phyloP scores from a whole-genome alignment of 345 rosid genomes.

The Lumnitzera racemosa region DNA sequence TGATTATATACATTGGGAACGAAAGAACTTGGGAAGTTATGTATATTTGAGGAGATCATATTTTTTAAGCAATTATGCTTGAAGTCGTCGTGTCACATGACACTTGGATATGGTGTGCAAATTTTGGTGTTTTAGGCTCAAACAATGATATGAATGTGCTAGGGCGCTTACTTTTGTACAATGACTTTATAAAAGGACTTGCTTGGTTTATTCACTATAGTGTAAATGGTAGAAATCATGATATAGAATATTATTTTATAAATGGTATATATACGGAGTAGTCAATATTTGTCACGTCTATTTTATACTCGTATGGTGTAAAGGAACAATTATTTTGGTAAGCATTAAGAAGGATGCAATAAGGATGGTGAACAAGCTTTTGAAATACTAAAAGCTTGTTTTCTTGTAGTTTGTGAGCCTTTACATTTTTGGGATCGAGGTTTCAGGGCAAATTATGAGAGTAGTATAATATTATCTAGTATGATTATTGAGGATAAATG shows the following conservation, averaged over 20 bases:
- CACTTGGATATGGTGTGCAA: neutral
- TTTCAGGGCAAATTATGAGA: no score
- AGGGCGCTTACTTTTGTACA: neutral
- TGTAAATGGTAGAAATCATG: neutral
- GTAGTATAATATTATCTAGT: no score
- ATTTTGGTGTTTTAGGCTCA: neutral
- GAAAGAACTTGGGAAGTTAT: neutral
- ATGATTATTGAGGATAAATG: no score
- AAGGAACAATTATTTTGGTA: neutral
- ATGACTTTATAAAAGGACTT: neutral
- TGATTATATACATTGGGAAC: constrained; percentile 1
- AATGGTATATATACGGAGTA: constrained; percentile 2
- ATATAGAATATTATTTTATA: neutral
- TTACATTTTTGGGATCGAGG: neutral
- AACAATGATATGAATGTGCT: constrained; percentile 2
- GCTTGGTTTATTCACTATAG: neutral
- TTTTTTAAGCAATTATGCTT: neutral
- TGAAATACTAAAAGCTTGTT: neutral
- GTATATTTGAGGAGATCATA: neutral
- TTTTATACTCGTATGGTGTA: neutral
- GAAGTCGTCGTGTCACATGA: neutral
- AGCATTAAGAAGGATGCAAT: neutral
- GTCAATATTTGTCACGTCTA: neutral
- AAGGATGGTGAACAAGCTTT: neutral
- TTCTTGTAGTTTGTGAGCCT: neutral